Base-by-base conservation (phyloP, 2,329 filamentous ascomycete species). In the Colletotrichum godetiae region DNA sequence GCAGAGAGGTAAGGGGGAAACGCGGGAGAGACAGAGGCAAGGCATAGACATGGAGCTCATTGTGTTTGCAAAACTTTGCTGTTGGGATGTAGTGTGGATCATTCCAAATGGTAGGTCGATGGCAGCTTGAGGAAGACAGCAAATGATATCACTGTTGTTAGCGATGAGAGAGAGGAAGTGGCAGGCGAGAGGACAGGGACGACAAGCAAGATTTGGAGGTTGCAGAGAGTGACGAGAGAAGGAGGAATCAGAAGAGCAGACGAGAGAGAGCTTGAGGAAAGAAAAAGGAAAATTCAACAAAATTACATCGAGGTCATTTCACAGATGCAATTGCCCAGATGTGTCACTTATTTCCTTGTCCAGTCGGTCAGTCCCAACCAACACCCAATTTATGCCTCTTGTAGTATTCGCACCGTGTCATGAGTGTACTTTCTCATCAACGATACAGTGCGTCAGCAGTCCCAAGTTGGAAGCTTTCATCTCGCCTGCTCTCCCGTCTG, bases 321-420 rank as follows among this genome's bases (percentile, higher is more conserved):
- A 46, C 42, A 10, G 15, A 46, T 46, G 52, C 52, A 55, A 22
- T 55, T 55, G 24, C 52, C 52, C 52, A 55, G 52, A 27, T 55
- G 11, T 55, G 52, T 55, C 52, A 55, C 52, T 55, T 55, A 8
- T 22, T 55, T 24, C 22, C 52, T 55, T 55, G 52, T 29, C n/a
- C 29, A 58, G 11, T 46, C 42, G 42, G 42, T 46, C 42, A 46
- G 7, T 3, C n/a, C 42, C 6, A n/a, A n/a, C 42, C 42, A 46
- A 46, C 42, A 42, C 35, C 35, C 6, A 46, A 46, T 15, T 15
- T n/a, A 46, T 6, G 42, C 12, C 4, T 29, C 29, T 10, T 42
- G 63, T 52, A 22, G 19, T 55, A 55, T 49, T 57, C 37, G 53
- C 24, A 71, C 68, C 33, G 68, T 71, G 42, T 29, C n/a, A 15